Percentiles rank a stretch among this genome's conserved stretches.
These are phyloP conservation scores for Blastocystis sp. DNA, from an alignment of 352 stramenopile species.

Conservation along the genomic window DNA sequence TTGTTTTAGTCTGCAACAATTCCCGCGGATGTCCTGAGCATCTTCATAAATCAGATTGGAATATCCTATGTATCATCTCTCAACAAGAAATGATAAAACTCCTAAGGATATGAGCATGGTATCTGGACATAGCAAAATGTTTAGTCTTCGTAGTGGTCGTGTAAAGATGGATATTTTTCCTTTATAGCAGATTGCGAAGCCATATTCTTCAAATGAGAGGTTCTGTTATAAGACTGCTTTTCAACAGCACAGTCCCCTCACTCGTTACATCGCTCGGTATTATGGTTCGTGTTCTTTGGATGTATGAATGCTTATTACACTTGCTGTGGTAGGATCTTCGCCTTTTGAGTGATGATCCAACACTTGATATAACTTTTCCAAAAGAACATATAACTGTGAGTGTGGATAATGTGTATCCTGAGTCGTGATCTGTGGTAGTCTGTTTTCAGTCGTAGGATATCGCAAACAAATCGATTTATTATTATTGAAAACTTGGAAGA, in stretches of 20 bases:
- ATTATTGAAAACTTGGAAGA: neutral
- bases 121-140: conserved; percentile 35
- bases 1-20: neutral
- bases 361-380: neutral
- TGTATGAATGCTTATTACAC: neutral
- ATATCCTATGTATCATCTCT: neutral
- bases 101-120: neutral
- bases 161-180: neutral
- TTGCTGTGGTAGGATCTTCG: neutral
- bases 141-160: neutral
- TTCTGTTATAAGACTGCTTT: conserved; percentile 9
- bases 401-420: neutral
- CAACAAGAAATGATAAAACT: neutral
- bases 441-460: no score
- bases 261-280: neutral
- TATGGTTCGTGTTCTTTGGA: conserved; percentile 10
- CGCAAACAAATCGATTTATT: neutral
- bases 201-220: neutral
- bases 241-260: neutral
- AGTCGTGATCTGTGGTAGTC: neutral
- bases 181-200: neutral
- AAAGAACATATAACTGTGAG: neutral
- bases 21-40: neutral
- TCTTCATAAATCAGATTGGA: no score
- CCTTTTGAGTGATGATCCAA: neutral